Base-by-base conservation (phyloP, 306 rosid genomes). In the Cicer pinnatifidum region DNA sequence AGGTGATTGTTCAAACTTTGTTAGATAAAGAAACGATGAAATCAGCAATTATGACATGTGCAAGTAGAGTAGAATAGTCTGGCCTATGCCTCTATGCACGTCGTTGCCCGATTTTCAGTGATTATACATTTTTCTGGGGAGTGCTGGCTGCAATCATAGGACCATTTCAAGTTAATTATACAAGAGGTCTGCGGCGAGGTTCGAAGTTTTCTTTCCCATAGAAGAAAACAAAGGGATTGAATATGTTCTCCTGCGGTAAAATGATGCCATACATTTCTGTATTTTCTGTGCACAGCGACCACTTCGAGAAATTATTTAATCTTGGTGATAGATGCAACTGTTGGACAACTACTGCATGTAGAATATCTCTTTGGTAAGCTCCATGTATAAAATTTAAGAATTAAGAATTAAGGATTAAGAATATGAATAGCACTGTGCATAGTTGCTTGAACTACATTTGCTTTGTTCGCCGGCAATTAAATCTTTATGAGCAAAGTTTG, bases 1-100 rank as follows among this genome's bases (percentile, higher is more conserved):
- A 91, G 96, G 93, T 94, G 59, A 85, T 94, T 45, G 91, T 94
- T 75, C 82, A 88, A 81, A 85, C 96, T 6, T 86, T 90, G n/a
- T 63, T 94, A 80, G 89, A 80, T 76, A 87, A 88, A 79, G 96
- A 94, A 76, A 80, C 44, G 84, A 82, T 94, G 87, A 94, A 91
- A 74, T 83, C 91, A 73, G 86, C 85, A 39, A 89, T 91, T 79
- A 72, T 84, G 80, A 64, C 83, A 71, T 89, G 95, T 69, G 82
- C 95, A 40, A 88, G 78, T 84, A 91, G 75, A 77, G 97, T 91
- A 75, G 88, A 84, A 60, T 88, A 91, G 86, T 67, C 15, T 11
- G 72, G 23, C 28, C 15, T 75, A 50, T 69, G 63, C 53, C 72
- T 54, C 53, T n/a, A 35, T 76, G 20, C 77, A 58, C 46, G 61